Conservation (phyloP, 495 filamentous ascomycete species). For the Xylaria sp. region DNA sequence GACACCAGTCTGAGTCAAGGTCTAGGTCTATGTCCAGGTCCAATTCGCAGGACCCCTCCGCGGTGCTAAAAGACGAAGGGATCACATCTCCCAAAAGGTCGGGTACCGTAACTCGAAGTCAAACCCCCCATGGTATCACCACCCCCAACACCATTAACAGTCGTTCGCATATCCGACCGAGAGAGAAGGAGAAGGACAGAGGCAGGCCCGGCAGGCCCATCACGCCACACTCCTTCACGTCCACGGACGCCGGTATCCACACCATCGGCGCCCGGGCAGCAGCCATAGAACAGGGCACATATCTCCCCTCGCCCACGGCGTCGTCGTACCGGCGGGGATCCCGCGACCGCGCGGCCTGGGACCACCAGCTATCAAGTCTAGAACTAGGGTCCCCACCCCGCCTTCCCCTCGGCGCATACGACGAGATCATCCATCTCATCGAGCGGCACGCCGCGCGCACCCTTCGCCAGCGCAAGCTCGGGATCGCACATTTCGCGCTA, state of each 20-base stretch:
- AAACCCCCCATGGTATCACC: constrained; percentile 22
- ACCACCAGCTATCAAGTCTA: constrained; percentile 34
- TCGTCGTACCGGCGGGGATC: constrained; percentile 27
- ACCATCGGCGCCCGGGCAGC: constrained; percentile 63
- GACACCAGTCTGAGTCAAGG: constrained; percentile 6
- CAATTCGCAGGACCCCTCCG: background rate
- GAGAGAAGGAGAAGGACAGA: constrained; percentile 6
- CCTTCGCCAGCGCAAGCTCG: constrained; percentile 69
- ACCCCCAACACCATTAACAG: constrained; percentile 20
- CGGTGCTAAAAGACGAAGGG: background rate
- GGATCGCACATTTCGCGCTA: constrained; percentile 74
- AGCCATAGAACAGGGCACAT: constrained; percentile 46
- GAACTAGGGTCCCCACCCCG: constrained; percentile 31
- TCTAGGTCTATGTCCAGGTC: constrained; percentile 18
- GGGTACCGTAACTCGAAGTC: constrained; percentile 28
- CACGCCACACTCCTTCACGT: constrained; percentile 58
- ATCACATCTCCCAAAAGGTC: constrained; percentile 33
- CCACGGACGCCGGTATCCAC: constrained; percentile 77
- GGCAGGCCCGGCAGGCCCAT: constrained; percentile 17
- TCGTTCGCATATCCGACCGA: constrained; percentile 4
- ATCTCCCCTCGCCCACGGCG: constrained; percentile 45
- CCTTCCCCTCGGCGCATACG: constrained; percentile 62
- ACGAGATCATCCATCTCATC: constrained; percentile 73
- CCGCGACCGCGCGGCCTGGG: constrained; percentile 30
- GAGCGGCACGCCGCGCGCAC: constrained; percentile 71